phyloP scores from a whole-genome alignment of 495 filamentous ascomycete species.

The Aspergillus bertholletiae region DNA sequence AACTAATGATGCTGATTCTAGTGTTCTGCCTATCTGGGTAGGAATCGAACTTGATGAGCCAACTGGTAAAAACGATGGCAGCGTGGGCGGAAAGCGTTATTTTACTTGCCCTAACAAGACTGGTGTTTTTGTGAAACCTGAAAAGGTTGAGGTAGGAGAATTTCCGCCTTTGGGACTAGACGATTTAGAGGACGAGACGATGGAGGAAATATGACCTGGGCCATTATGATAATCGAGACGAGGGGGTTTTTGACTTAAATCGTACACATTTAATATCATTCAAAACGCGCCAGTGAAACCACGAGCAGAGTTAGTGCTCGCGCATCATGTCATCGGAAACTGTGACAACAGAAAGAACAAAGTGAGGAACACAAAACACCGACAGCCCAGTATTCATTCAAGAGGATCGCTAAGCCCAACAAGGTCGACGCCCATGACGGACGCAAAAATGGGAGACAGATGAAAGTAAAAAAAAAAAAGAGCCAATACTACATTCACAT shows the following conservation, averaged over 20 bases:
- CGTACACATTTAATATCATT: slow-evolving; percentile 6
- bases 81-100: slow-evolving; percentile 70
- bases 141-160: slow-evolving; percentile 85
- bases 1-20: slow-evolving; percentile 23
- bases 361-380: slow-evolving; percentile 17
- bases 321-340: background rate
- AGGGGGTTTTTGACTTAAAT: background rate
- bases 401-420: slow-evolving; percentile 25
- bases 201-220: slow-evolving; percentile 73
- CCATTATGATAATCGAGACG: background rate
- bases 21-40: slow-evolving; percentile 66
- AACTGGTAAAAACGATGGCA: slow-evolving; percentile 86
- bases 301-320: background rate
- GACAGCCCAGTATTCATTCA: slow-evolving; percentile 16
- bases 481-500: background rate
- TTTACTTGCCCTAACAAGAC: slow-evolving; percentile 68
- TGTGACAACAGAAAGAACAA: background rate
- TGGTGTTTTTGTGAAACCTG: slow-evolving; percentile 86
- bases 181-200: slow-evolving; percentile 70
- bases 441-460: background rate
- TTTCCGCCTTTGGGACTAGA: slow-evolving; percentile 60
- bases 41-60: slow-evolving; percentile 85
- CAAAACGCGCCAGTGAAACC: background rate
- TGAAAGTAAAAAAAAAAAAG: background rate
- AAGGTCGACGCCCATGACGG: slow-evolving; percentile 1